Evolutionary conservation across 495 filamentous ascomycete genomes (phyloP).

Genomic region (Usnea hakonensis): DNA sequence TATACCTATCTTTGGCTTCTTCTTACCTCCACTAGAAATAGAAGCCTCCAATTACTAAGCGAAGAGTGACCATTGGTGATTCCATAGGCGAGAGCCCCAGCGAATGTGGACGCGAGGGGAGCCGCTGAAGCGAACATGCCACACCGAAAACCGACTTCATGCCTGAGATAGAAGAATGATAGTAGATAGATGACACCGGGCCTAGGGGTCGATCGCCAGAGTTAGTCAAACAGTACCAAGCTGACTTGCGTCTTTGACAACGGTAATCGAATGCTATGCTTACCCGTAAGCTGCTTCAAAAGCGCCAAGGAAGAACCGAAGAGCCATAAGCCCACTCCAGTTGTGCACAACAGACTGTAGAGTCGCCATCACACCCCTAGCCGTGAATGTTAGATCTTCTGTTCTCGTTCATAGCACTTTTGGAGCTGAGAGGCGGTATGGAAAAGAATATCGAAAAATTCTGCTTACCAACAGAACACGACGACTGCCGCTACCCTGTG

Average conservation of each 20-base stretch:
- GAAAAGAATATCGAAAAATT: not conserved
- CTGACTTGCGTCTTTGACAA: not conserved
- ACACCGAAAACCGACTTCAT: conserved; percentile 52
- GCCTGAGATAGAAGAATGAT: conserved; percentile 57
- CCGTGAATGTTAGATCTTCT: not conserved
- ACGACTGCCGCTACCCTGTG: conserved; percentile 14
- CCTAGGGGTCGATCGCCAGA: not conserved
- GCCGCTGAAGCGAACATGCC: conserved; percentile 57
- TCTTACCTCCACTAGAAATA: conserved; percentile 63
- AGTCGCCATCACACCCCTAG: conserved; percentile 36
- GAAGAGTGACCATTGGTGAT: conserved; percentile 48
- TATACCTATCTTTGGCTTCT: too few species aligned
- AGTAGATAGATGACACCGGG: conserved; percentile 52
- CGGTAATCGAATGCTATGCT: not conserved
- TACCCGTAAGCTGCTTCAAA: conserved; percentile 54
- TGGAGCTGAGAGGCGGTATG: not conserved
- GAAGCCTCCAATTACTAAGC: conserved; percentile 53
- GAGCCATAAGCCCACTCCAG: conserved; percentile 43
- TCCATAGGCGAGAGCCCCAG: conserved; percentile 56
- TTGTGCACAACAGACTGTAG: conserved; percentile 41
- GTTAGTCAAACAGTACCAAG: not conserved
- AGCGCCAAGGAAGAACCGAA: conserved; percentile 46
- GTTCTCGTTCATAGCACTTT: not conserved
- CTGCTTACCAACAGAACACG: conserved; percentile 15
- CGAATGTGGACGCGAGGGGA: conserved; percentile 58